Evolutionary conservation across 495 filamentous ascomycete species (phyloP).

Genomic region (Penicillium daleae): DNA sequence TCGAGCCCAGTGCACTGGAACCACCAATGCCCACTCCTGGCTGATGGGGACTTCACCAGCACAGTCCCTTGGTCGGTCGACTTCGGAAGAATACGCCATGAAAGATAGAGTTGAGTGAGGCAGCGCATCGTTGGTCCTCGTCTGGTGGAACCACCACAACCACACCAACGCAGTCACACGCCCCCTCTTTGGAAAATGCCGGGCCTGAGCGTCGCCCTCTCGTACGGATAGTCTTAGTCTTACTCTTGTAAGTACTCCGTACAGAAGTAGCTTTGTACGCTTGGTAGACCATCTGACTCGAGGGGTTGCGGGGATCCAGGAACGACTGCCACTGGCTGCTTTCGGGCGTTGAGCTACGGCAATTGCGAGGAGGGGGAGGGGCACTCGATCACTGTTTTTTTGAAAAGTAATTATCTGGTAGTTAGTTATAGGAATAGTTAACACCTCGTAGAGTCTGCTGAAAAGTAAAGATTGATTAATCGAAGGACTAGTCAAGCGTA

Average conservation of each 20-base stretch:
- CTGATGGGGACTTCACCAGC: not conserved
- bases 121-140: conserved; percentile 5
- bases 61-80: not conserved
- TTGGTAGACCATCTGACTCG: conserved; percentile 22
- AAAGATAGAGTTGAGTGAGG: not conserved
- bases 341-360: not conserved
- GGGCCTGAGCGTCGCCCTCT: conserved; percentile 27
- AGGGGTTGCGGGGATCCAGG: conserved; percentile 31
- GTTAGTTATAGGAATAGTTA: not conserved
- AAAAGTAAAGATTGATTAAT: too few relatives aligned
- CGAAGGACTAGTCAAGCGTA: not conserved
- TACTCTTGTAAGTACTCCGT: too few relatives aligned
- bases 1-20: not conserved
- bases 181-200: conserved; percentile 9
- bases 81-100: not conserved
- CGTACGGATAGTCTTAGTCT: too few relatives aligned
- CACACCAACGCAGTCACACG: conserved; percentile 25
- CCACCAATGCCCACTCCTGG: not conserved
- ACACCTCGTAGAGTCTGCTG: not conserved
- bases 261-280: too few relatives aligned
- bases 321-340: conserved; percentile 39
- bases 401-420: too few relatives aligned
- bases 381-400: too few relatives aligned
- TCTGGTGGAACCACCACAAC: conserved; percentile 14
- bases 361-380: not conserved